Evolutionary conservation across 768 basidiomycete genomes (phyloP).

Genomic region (Boletus vermiculosoides): DNA sequence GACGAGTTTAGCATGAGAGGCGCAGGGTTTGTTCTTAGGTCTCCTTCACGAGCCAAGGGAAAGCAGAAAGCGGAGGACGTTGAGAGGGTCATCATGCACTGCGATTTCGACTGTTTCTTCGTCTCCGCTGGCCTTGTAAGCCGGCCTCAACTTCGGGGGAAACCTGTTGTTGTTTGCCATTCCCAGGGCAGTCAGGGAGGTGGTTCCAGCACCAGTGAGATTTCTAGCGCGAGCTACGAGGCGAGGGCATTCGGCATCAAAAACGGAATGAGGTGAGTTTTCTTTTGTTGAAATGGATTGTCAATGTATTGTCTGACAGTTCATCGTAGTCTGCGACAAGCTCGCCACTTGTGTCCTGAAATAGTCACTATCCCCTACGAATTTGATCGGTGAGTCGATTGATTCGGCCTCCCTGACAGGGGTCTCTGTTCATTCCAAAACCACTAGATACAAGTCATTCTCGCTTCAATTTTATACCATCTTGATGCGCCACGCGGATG

Average conservation of each 20-base stretch:
- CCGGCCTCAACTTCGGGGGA: slow-evolving; percentile 79
- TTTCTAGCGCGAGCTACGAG: slow-evolving; percentile 94
- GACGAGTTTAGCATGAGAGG: slow-evolving; percentile 51
- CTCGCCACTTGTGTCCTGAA: slow-evolving; percentile 69
- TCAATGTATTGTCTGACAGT: neutral
- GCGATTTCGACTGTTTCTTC: slow-evolving; percentile 97
- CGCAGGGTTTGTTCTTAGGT: slow-evolving; percentile 46
- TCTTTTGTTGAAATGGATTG: neutral
- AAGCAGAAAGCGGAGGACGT: slow-evolving; percentile 50
- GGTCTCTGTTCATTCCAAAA: neutral
- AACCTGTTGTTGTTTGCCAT: slow-evolving; percentile 94
- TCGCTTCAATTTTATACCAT: slow-evolving; percentile 92
- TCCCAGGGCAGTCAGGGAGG: slow-evolving; percentile 78
- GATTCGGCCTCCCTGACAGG: neutral
- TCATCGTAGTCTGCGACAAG: slow-evolving; percentile 67
- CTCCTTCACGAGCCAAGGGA: slow-evolving; percentile 48
- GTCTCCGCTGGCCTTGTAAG: slow-evolving; percentile 85
- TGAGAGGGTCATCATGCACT: slow-evolving; percentile 81
- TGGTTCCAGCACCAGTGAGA: slow-evolving; percentile 83
- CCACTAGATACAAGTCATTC: slow-evolving; percentile 73
- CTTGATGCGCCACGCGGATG: slow-evolving; percentile 85
- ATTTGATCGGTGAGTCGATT: slow-evolving; percentile 65
- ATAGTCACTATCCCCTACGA: slow-evolving; percentile 88
- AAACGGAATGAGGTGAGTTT: slow-evolving; percentile 88
- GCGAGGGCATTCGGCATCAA: slow-evolving; percentile 83